A percentile compares a stretch with the other conserved stretches of the same genome.
phyloP scores from a whole-genome alignment of 108 stramenopile genomes.

The Skeletonema tropicum region DNA sequence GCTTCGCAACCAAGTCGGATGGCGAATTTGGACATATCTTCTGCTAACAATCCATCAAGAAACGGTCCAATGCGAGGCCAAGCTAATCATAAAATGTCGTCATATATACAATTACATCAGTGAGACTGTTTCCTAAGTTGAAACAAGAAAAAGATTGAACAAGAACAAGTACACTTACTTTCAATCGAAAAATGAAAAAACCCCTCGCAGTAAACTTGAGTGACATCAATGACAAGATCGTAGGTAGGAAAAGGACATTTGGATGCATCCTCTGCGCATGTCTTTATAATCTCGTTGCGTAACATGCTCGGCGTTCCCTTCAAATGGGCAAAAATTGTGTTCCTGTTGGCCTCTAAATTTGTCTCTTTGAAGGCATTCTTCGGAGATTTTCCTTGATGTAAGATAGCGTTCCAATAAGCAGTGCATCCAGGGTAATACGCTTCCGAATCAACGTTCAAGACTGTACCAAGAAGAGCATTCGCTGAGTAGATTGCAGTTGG shows the following conservation, averaged over 20 bases:
- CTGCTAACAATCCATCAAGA: slow-evolving; percentile 6
- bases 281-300: slow-evolving; percentile 3
- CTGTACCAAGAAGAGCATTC: slow-evolving; percentile 1
- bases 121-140: neutral
- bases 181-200: slow-evolving; percentile 6
- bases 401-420: neutral
- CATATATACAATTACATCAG: neutral
- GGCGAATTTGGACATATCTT: neutral
- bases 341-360: neutral
- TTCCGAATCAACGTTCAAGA: neutral
- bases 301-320: neutral
- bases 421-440: slow-evolving; percentile 16
- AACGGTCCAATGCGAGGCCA: slow-evolving; percentile 9
- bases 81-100: neutral
- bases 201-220: slow-evolving; percentile 3
- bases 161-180: slow-evolving; percentile 2
- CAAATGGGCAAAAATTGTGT: neutral
- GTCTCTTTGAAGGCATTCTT: neutral
- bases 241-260: slow-evolving; percentile 4
- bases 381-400: neutral
- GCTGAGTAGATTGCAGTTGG: slow-evolving; percentile 5
- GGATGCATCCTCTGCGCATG: neutral
- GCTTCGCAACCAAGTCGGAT: neutral
- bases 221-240: slow-evolving; percentile 12
- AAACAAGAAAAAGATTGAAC: neutral